A percentile compares a stretch with the other conserved stretches of the same genome.
Evolutionary conservation across 345 rosid species (phyloP).

Genomic region (Boechera divaricarpa): DNA sequence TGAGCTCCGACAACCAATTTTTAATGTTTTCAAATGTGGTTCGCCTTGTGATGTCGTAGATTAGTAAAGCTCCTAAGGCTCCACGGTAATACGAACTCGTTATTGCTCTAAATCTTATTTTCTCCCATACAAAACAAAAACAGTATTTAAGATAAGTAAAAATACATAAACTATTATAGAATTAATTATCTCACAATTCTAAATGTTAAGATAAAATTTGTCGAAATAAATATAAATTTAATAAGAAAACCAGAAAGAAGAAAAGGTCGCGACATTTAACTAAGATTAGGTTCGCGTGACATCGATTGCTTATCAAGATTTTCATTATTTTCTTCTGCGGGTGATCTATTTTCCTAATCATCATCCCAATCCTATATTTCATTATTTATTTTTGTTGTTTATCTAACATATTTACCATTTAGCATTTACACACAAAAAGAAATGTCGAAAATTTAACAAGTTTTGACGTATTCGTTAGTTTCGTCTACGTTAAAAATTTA

Average conservation of each 20-base stretch:
- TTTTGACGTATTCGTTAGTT: not conserved
- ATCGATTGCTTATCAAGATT: conserved; percentile 30
- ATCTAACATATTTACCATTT: not conserved
- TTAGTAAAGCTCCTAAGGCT: conserved; percentile 77
- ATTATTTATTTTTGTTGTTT: not conserved
- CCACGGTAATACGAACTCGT: conserved; percentile 91
- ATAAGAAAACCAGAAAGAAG: not conserved
- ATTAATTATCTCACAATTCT: not conserved
- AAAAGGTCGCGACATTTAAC: conserved; percentile 31
- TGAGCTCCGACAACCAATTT: conserved; percentile 76
- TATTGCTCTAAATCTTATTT: conserved; percentile 77
- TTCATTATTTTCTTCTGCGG: conserved; percentile 12
- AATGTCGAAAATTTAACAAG: not conserved
- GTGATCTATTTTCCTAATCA: conserved; percentile 18
- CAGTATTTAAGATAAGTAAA: not conserved
- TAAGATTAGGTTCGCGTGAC: conserved; percentile 39
- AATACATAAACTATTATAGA: not conserved
- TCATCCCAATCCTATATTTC: conserved; percentile 21
- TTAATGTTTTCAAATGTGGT: conserved; percentile 57
- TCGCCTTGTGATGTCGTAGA: conserved; percentile 75
- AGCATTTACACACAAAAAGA: not conserved
- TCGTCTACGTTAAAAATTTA: not conserved
- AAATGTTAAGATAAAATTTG: not conserved
- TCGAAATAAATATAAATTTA: not conserved
- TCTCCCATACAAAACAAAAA: not conserved